Evolutionary conservation across 352 stramenopile genomes (phyloP).

Genomic region (Phytophthora sp.): DNA sequence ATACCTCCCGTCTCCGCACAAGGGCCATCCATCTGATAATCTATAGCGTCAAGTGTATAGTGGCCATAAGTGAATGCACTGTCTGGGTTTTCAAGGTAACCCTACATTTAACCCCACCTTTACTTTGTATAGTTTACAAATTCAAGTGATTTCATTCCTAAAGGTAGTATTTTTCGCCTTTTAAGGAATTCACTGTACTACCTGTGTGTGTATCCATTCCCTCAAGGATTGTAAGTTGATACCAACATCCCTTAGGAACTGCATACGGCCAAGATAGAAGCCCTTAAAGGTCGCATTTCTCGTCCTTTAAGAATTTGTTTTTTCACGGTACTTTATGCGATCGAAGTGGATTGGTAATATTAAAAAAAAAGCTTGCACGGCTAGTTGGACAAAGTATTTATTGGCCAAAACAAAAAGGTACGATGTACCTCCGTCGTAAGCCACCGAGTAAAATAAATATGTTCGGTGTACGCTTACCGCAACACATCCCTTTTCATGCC

Average conservation of each 20-base stretch:
- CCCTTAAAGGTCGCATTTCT: background rate
- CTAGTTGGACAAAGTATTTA: background rate
- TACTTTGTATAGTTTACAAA: conserved; percentile 1
- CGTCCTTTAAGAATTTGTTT: background rate
- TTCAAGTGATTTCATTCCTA: background rate
- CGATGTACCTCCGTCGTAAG: background rate
- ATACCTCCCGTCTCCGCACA: background rate
- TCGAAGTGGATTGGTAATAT: background rate
- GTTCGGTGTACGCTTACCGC: background rate
- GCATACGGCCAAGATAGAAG: background rate
- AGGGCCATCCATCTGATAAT: background rate
- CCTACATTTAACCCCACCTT: too few species aligned
- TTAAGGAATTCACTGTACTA: background rate
- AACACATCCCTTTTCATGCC: background rate
- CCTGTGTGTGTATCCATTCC: background rate
- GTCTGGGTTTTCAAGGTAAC: conserved; percentile 7
- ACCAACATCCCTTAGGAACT: background rate
- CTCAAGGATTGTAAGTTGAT: too few species aligned
- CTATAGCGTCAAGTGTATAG: conserved; percentile 9
- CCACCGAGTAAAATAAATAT: conserved; percentile 3
- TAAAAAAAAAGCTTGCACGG: background rate
- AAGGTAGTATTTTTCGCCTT: background rate
- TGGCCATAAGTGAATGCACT: conserved; percentile 1
- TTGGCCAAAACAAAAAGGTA: conserved; percentile 4
- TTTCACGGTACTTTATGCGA: background rate